phyloP scores from a whole-genome alignment of 352 stramenopile genomes.

The Phytophthora sp. region DNA sequence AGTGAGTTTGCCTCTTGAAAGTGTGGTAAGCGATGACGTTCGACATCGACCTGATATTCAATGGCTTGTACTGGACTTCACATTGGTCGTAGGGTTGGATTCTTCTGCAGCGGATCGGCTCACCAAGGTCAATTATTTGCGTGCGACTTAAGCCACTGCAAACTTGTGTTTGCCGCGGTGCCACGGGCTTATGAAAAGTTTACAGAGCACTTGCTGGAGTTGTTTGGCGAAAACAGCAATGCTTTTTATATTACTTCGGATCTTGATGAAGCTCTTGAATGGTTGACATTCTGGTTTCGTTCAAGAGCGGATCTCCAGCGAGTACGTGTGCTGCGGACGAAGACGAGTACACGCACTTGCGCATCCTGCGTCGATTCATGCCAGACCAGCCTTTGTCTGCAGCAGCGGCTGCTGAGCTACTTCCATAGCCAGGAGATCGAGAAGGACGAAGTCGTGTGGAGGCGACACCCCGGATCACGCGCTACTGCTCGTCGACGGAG shows the following conservation, averaged over 20 bases:
- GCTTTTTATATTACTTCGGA: conserved; percentile 65
- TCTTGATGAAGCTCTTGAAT: conserved; percentile 71
- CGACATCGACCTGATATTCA: conserved; percentile 39
- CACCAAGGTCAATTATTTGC: conserved; percentile 83
- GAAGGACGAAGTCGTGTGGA: conserved; percentile 69
- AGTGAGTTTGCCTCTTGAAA: conserved; percentile 19
- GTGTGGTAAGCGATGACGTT: conserved; percentile 19
- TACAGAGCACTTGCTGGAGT: conserved; percentile 52
- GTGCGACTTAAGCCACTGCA: conserved; percentile 68
- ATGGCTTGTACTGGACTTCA: conserved; percentile 92
- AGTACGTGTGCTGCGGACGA: conserved; percentile 38
- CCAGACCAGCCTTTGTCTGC: conserved; percentile 60
- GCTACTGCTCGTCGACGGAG: conserved; percentile 71
- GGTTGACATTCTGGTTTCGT: conserved; percentile 54
- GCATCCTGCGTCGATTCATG: conserved; percentile 68
- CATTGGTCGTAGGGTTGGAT: conserved; percentile 92
- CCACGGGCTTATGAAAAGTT: conserved; percentile 72
- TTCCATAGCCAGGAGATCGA: conserved; percentile 71
- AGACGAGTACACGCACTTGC: conserved; percentile 62
- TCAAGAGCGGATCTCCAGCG: conserved; percentile 18
- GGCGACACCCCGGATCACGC: conserved; percentile 56
- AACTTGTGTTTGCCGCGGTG: conserved; percentile 74
- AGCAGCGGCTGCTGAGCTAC: conserved; percentile 75
- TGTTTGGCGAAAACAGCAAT: conserved; percentile 56
- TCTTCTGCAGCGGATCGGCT: conserved; percentile 80